Evolutionary conservation across 768 basidiomycete species (phyloP).

Genomic region (Rhodocollybia butyracea): DNA sequence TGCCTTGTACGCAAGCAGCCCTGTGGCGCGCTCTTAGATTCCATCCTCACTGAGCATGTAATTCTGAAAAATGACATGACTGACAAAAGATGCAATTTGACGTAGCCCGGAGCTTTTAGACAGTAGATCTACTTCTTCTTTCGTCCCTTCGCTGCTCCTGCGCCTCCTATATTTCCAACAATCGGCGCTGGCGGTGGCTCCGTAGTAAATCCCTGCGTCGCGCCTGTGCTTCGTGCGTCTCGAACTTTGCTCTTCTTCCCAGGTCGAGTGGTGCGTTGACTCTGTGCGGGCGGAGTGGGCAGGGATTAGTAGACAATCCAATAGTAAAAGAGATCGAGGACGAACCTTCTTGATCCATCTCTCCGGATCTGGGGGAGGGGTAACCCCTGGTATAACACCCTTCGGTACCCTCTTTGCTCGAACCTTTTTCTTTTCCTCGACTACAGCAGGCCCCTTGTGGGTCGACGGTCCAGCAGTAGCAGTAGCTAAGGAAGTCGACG

Average conservation of each 20-base stretch:
- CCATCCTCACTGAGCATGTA: too few relatives aligned
- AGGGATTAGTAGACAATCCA: background rate
- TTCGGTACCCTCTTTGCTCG: constrained; percentile 68
- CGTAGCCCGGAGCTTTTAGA: too few relatives aligned
- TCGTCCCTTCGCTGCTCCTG: constrained; percentile 59
- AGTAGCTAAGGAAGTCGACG: constrained; percentile 25
- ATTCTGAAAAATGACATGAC: too few relatives aligned
- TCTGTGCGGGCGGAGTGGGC: background rate
- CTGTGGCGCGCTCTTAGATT: too few relatives aligned
- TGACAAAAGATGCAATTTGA: too few relatives aligned
- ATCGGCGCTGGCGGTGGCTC: constrained; percentile 32
- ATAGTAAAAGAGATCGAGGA: background rate
- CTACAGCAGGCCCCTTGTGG: constrained; percentile 17
- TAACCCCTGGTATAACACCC: constrained; percentile 75
- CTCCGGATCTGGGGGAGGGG: constrained; percentile 82
- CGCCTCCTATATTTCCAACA: constrained; percentile 32
- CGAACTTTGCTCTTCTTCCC: constrained; percentile 50
- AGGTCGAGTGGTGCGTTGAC: constrained; percentile 47
- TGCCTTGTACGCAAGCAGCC: too few relatives aligned
- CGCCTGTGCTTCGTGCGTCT: constrained; percentile 55
- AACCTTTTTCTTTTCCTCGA: constrained; percentile 39
- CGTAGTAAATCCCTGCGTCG: constrained; percentile 63
- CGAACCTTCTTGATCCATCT: constrained; percentile 76
- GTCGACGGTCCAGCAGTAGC: constrained; percentile 27
- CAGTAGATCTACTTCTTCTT: constrained; percentile 73